These are phyloP conservation scores for Colletotrichum tropicale DNA, from an alignment of 2,329 filamentous ascomycete genomes.

Conservation along the genomic window DNA sequence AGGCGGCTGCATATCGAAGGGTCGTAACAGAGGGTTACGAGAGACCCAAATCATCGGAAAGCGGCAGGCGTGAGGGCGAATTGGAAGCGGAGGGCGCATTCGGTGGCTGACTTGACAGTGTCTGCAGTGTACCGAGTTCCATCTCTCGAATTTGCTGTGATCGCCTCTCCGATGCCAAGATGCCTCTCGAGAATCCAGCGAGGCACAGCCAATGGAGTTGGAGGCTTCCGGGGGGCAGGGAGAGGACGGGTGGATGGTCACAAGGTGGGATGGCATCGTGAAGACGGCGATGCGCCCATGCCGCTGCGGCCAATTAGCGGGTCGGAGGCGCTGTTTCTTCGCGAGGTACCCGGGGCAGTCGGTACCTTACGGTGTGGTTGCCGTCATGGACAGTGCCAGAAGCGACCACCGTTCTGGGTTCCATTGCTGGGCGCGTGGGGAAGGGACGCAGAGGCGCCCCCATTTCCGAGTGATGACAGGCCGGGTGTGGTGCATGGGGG, in stretches of 20 bases:
- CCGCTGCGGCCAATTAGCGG: slow-evolving; percentile 19
- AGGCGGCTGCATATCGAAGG: background rate
- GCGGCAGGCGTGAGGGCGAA: background rate
- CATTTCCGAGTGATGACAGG: background rate
- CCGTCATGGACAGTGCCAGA: background rate
- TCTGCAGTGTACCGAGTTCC: background rate
- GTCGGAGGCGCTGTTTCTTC: slow-evolving; percentile 16
- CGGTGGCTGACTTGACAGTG: background rate
- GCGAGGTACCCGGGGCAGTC: background rate
- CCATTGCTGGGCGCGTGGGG: background rate
- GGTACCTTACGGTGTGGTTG: background rate
- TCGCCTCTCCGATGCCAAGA: background rate
- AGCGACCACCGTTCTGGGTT: background rate
- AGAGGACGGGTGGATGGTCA: background rate
- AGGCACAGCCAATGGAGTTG: background rate
- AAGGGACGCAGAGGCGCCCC: background rate
- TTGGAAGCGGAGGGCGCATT: background rate
- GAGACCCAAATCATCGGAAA: background rate
- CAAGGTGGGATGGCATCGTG: background rate
- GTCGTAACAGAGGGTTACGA: background rate
- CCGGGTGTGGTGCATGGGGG: background rate
- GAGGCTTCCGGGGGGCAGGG: background rate
- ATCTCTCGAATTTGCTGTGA: background rate
- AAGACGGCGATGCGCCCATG: background rate
- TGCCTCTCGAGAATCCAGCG: background rate